These are phyloP conservation scores for Aschersonia sp. DNA, from an alignment of 2,329 filamentous ascomycete genomes.

Conservation along the genomic window DNA sequence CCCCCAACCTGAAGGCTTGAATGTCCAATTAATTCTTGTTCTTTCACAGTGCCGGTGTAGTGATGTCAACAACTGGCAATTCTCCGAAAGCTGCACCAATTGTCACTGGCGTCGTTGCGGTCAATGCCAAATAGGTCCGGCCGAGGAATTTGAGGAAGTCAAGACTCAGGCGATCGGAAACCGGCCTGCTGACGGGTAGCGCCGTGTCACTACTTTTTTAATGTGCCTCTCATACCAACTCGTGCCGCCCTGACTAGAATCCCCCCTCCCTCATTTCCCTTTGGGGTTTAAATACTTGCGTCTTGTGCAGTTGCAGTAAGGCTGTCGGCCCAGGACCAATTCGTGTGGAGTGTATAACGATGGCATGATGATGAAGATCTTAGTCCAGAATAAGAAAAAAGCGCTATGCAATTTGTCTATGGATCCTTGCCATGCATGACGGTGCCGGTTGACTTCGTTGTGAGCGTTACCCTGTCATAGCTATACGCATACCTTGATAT, in stretches of 20 bases:
- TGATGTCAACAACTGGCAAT: not conserved
- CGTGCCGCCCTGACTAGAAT: not conserved
- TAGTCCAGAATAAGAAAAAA: not conserved
- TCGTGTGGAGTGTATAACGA: not conserved
- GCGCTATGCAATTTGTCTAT: not conserved
- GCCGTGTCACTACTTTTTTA: too few relatives aligned
- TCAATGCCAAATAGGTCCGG: not conserved
- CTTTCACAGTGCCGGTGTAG: slow-evolving; percentile 1
- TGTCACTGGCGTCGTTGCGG: not conserved
- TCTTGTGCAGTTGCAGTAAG: not conserved
- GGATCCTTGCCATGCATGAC: not conserved
- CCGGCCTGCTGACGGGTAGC: too few relatives aligned
- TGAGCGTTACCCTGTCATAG: not conserved
- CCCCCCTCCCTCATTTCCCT: too few relatives aligned
- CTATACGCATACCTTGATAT: not conserved
- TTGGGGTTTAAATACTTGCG: not conserved
- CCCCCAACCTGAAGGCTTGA: not conserved
- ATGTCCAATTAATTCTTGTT: not conserved
- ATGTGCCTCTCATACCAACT: too few relatives aligned
- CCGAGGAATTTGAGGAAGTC: too few relatives aligned
- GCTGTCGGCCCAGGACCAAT: not conserved
- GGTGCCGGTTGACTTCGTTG: not conserved
- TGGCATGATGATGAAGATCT: not conserved
- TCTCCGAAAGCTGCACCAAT: not conserved
- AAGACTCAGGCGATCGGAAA: too few relatives aligned